A percentile compares a stretch with the other conserved stretches of the same genome.
These are phyloP conservation scores for Xylaria polymorpha DNA, from an alignment of 2,329 filamentous ascomycete genomes.

Conservation along the genomic window DNA sequence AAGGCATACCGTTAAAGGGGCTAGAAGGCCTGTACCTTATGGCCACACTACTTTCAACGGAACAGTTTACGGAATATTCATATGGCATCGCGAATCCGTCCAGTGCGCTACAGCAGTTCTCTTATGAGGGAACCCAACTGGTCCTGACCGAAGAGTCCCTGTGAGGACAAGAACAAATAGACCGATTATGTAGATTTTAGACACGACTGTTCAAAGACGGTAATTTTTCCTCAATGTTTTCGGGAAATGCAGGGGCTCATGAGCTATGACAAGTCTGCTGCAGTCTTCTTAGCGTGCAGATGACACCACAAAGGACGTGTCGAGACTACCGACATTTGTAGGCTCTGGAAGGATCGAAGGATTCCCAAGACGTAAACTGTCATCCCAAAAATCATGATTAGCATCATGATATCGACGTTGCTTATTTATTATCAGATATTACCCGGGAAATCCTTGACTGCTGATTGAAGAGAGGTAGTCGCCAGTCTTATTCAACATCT, in stretches of 20 bases:
- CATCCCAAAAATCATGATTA: slow-evolving; percentile 5
- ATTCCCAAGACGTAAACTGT: neutral
- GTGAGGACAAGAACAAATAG: neutral
- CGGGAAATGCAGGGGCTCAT: neutral
- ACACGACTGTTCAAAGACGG: neutral
- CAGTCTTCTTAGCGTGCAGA: neutral
- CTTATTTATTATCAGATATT: neutral
- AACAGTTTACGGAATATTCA: neutral
- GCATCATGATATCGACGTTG: neutral
- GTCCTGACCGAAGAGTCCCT: neutral
- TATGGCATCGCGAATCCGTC: neutral
- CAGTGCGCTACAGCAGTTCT: neutral
- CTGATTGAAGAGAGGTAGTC: neutral
- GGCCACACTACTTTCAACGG: neutral
- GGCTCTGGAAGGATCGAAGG: slow-evolving; percentile 13
- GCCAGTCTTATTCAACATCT: neutral
- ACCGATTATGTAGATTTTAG: neutral
- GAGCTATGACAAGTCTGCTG: slow-evolving; percentile 3
- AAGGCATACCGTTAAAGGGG: neutral
- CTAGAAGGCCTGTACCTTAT: neutral
- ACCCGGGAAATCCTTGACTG: slow-evolving; percentile 2
- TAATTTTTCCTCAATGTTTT: neutral
- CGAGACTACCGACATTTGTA: neutral
- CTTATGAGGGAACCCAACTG: neutral
- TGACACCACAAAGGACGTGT: slow-evolving; percentile 9